Conservation (phyloP, 164 flowering plant genomes). For the Platanus orientalis region DNA sequence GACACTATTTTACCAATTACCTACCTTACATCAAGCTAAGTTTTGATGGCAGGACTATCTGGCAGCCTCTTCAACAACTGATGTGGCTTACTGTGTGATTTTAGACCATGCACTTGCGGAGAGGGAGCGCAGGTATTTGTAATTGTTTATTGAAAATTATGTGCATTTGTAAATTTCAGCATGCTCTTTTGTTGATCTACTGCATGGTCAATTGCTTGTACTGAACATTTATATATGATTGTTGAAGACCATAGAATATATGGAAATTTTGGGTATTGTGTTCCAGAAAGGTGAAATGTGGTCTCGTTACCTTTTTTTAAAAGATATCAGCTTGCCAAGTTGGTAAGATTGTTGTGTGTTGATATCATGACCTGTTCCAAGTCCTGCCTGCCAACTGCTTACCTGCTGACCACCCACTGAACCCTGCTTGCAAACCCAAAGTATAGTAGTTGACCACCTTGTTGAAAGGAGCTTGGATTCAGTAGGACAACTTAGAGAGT, state of each 20-base stretch:
- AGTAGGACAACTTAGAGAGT: too few relatives aligned
- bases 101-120: constrained; percentile 94
- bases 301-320: neutral
- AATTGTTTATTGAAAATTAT: neutral
- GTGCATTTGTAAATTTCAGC: neutral
- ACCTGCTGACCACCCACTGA: too few relatives aligned
- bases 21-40: neutral
- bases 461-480: too few relatives aligned
- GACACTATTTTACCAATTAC: too few relatives aligned
- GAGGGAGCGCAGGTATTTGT: constrained; percentile 86
- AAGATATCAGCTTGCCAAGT: neutral
- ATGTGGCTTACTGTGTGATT: constrained; percentile 76
- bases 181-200: neutral
- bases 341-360: neutral
- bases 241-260: neutral
- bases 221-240: neutral
- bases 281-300: neutral
- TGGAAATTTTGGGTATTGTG: neutral
- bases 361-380: neutral
- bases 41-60: constrained; percentile 74
- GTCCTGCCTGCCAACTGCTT: too few relatives aligned
- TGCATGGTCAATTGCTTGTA: too few relatives aligned
- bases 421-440: too few relatives aligned
- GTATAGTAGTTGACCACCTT: too few relatives aligned
- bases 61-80: constrained; percentile 65